These are phyloP conservation scores for Backusella liffmaniae DNA, from an alignment of 192 early-diverging fungal genomes.

Conservation along the genomic window DNA sequence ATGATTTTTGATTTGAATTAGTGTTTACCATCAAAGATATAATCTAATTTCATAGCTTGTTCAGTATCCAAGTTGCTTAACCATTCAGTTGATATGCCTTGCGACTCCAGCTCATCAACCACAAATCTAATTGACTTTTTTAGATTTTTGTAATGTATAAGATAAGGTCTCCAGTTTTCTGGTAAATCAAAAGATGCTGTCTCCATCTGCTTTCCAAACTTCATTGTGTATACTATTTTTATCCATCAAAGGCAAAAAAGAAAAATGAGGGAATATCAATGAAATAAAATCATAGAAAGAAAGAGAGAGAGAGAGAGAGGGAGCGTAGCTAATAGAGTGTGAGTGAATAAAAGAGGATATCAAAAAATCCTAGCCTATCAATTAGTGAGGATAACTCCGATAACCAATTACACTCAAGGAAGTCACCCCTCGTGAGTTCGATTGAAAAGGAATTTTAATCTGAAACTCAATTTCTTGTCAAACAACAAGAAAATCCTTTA, in stretches of 20 bases:
- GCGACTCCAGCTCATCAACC: constrained; percentile 52
- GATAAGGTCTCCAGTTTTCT: constrained; percentile 58
- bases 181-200: constrained; percentile 55
- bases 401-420: not conserved
- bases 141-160: constrained; percentile 61
- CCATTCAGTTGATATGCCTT: constrained; percentile 18
- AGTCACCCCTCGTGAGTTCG: constrained; percentile 2
- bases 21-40: constrained; percentile 28
- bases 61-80: not conserved
- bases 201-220: constrained; percentile 63
- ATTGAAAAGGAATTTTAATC: constrained; percentile 8
- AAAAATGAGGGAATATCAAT: not conserved
- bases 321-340: not conserved
- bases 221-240: constrained; percentile 40
- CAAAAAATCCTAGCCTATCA: not conserved
- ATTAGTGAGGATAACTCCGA: not conserved
- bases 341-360: not conserved
- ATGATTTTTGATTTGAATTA: not conserved
- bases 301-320: not conserved
- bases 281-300: not conserved
- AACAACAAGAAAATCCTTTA: not conserved
- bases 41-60: constrained; percentile 17
- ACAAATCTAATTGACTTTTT: constrained; percentile 61
- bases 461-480: not conserved
- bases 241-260: not conserved